These are phyloP conservation scores for Trichomonas vaginalis DNA, from an alignment of 208 protist species.

Conservation along the genomic window DNA sequence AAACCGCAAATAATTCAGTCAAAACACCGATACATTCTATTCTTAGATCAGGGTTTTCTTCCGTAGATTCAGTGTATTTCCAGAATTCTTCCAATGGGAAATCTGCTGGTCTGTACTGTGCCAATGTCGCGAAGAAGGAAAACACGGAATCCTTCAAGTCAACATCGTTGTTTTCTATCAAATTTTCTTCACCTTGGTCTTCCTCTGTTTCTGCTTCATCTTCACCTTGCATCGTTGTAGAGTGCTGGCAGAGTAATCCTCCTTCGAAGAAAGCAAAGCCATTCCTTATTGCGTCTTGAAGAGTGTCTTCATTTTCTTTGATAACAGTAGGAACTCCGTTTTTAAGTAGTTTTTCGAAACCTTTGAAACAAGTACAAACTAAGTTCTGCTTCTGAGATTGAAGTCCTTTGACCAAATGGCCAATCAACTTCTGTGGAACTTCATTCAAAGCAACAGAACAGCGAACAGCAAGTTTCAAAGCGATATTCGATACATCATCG, in stretches of 20 bases:
- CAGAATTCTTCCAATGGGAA: not conserved
- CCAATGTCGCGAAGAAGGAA: not conserved
- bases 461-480: not conserved
- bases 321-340: not conserved
- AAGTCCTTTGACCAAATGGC: not conserved
- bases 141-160: not conserved
- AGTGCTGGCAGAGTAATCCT: not conserved
- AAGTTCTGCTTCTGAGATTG: not conserved
- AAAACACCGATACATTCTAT: not conserved
- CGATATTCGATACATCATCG: not conserved
- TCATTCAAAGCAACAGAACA: not conserved
- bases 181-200: not conserved
- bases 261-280: not conserved
- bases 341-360: not conserved
- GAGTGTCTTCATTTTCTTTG: not conserved
- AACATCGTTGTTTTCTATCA: not conserved
- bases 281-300: not conserved
- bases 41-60: not conserved
- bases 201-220: no score
- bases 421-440: not conserved
- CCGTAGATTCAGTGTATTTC: not conserved
- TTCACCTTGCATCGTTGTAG: not conserved
- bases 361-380: not conserved
- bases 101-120: not conserved
- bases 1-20: not conserved